Base-by-base conservation (phyloP, 2,329 filamentous ascomycete species). In the Fusarium subglutinans region DNA sequence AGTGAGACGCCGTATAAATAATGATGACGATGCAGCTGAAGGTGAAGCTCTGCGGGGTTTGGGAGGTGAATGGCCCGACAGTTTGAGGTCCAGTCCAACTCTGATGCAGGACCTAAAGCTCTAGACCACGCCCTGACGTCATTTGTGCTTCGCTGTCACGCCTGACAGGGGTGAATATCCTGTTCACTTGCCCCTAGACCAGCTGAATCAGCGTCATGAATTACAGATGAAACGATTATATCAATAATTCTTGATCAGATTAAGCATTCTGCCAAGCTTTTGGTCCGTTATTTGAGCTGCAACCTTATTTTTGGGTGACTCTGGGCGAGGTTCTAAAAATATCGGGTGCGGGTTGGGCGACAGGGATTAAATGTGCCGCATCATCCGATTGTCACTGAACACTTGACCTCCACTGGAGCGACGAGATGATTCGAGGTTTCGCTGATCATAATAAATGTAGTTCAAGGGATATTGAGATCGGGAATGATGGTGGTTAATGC, bases 1-100 rank as follows among this genome's bases (percentile, higher is more conserved):
- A 8, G n/a, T 18, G 14, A 24, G 6, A 5, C 17, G 12, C 6
- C 30, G 13, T 17, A 56, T 61, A 50, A 48, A 50, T 28, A 38
- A 44, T 37, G 50, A 53, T 69, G 66, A 69, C 37, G 57, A 69
- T 67, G 40, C 13, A 44, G 33, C 22, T 50, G 24, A 14, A 44
- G 38, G 56, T 69, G 43, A 40, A 50, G 66, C 38, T 51, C 22
- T 69, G 66, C 66, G 66, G 66, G 66, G 66, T 69, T 69, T 43
- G 33, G 6, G 17, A 8, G 15, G 33, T 43, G 41, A 51, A 51
- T 55, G 47, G 55, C 9, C 33, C 41, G 41, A 58, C 55, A 40
- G 14, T 26, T 18, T 22, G 22, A 58, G 41, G n/a, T 48, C 6
- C 20, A 69, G 45, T 57, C 22, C 20, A 69, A 40, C 55, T 48